phyloP scores from a whole-genome alignment of 257 asterid species.

The Pogostemon cablin region DNA sequence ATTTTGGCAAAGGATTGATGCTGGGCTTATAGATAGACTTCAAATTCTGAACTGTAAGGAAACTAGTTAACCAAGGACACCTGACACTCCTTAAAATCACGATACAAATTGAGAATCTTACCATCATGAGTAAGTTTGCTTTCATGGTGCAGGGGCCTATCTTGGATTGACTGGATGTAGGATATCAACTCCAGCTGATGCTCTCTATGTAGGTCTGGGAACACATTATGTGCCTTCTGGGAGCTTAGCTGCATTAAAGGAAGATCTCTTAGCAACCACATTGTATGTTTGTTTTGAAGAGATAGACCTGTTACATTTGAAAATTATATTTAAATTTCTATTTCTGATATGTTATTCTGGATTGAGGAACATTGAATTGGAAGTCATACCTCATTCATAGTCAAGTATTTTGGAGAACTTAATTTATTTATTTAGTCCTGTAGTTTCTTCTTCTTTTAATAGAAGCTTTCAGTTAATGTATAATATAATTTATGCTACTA shows the following conservation, averaged over 20 bases:
- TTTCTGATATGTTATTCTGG: slow-evolving; percentile 8
- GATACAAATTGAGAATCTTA: slow-evolving; percentile 13
- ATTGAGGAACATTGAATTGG: slow-evolving; percentile 16
- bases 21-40: not conserved
- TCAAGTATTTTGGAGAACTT: slow-evolving; percentile 15
- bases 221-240: slow-evolving; percentile 90
- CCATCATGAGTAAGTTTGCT: slow-evolving; percentile 4
- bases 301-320: slow-evolving; percentile 17
- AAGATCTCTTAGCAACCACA: slow-evolving; percentile 59
- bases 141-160: slow-evolving; percentile 70
- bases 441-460: slow-evolving; percentile 2
- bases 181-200: slow-evolving; percentile 93
- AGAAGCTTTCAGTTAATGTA: not conserved
- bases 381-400: slow-evolving; percentile 11
- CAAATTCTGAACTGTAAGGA: not conserved
- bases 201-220: slow-evolving; percentile 88
- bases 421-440: not conserved
- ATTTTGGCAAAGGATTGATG: no score
- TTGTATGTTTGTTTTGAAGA: slow-evolving; percentile 53
- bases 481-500: not conserved
- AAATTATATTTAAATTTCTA: slow-evolving; percentile 8
- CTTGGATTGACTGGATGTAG: slow-evolving; percentile 95
- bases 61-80: not conserved
- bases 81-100: not conserved
- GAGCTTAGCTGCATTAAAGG: slow-evolving; percentile 66